Conservation (phyloP, 371 early-diverging fungal genomes). For the Batkoa obscura region DNA sequence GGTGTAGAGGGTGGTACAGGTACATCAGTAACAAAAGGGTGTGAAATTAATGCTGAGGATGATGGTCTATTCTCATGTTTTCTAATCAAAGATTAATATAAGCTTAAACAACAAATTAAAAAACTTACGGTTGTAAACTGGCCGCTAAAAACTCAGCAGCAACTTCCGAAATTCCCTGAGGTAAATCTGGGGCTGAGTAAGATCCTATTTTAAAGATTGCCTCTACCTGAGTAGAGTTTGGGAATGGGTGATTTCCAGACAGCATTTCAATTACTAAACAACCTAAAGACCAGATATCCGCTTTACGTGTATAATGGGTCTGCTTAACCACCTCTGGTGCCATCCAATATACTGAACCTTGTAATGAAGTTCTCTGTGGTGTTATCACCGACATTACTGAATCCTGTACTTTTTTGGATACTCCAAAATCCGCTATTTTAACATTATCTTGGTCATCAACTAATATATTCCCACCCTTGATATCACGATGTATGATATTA, state of each 20-base stretch:
- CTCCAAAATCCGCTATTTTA: constrained; percentile 98
- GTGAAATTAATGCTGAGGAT: constrained; percentile 32
- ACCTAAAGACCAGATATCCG: constrained; percentile 79
- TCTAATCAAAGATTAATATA: too few relatives aligned
- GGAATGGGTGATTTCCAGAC: constrained; percentile 85
- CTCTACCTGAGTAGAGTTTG: constrained; percentile 77
- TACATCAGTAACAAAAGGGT: constrained; percentile 20
- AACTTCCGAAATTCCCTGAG: constrained; percentile 40
- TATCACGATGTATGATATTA: constrained; percentile 94
- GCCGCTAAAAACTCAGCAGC: constrained; percentile 58
- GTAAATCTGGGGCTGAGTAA: constrained; percentile 58
- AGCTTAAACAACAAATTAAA: too few relatives aligned
- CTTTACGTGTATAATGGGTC: constrained; percentile 57
- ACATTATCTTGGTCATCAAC: constrained; percentile 81
- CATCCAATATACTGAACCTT: constrained; percentile 83
- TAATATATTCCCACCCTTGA: constrained; percentile 89
- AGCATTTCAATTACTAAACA: constrained; percentile 94
- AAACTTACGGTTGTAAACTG: constrained; percentile 34
- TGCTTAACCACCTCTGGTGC: constrained; percentile 85
- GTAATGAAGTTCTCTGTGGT: constrained; percentile 45
- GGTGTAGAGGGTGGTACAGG: not conserved
- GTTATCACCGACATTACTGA: constrained; percentile 15
- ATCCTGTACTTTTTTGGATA: constrained; percentile 84
- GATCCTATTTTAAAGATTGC: constrained; percentile 81
- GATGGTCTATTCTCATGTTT: constrained; percentile 37